Evolutionary conservation across 2,329 filamentous ascomycete genomes (phyloP).

Genomic region (Cladosporium cucumerinum): DNA sequence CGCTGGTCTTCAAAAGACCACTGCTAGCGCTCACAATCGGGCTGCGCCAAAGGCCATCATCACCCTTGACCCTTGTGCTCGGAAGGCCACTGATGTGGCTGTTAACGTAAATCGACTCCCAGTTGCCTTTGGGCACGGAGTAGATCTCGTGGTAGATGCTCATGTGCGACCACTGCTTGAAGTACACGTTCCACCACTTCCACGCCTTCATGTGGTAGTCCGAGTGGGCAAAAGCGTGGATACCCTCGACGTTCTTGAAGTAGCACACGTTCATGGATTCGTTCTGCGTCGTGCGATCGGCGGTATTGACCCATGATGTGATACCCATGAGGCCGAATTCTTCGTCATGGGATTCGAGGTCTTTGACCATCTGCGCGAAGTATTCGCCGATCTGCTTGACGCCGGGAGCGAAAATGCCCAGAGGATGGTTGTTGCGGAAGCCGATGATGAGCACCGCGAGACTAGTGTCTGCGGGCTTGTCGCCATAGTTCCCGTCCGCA

Average conservation of each 20-base stretch:
- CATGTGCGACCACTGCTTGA: conserved; percentile 40
- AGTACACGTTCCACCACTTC: conserved; percentile 48
- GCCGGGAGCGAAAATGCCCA: conserved; percentile 49
- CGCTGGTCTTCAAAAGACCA: conserved; percentile 34
- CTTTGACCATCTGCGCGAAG: conserved; percentile 41
- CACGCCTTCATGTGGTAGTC: conserved; percentile 48
- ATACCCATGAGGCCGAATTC: conserved; percentile 49
- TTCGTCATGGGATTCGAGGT: conserved; percentile 37
- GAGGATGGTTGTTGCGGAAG: conserved; percentile 38
- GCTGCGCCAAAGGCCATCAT: conserved; percentile 29
- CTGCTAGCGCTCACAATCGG: conserved; percentile 36
- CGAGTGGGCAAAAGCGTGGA: conserved; percentile 54
- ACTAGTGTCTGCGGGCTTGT: conserved; percentile 30
- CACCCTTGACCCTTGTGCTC: conserved; percentile 25
- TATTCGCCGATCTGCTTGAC: conserved; percentile 38
- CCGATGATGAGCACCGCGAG: conserved; percentile 42
- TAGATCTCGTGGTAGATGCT: conserved; percentile 57
- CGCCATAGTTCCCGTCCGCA: conserved; percentile 31
- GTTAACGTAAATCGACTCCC: conserved; percentile 53
- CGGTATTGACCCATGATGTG: conserved; percentile 41
- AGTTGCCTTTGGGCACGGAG: conserved; percentile 41
- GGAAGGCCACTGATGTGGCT: conserved; percentile 36
- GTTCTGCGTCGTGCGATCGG: conserved; percentile 40
- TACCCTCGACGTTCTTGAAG: conserved; percentile 48
- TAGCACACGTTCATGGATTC: conserved; percentile 47